Evolutionary conservation across 345 rosid genomes (phyloP).

Genomic region (Gossypium raimondii): DNA sequence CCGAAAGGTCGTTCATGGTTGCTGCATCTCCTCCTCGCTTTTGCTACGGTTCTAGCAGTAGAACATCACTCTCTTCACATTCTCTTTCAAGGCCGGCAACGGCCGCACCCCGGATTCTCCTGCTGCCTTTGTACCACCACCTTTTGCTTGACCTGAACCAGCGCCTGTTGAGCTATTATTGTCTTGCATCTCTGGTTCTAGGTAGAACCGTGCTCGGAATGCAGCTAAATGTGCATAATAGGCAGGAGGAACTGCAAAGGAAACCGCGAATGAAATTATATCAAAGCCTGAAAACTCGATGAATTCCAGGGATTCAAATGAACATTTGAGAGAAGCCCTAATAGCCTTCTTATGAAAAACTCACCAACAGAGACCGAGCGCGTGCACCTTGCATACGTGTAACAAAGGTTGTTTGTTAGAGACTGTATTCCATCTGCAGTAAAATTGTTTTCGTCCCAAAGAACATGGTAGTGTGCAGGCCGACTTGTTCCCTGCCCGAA

Average conservation of each 20-base stretch:
- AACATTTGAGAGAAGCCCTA: too few species aligned
- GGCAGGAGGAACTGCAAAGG: constrained; percentile 83
- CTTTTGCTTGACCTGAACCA: constrained; percentile 5
- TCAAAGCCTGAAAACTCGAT: too few species aligned
- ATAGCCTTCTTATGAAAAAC: neutral
- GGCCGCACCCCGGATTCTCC: constrained; percentile 75
- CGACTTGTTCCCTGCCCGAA: constrained; percentile 85
- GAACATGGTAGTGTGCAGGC: constrained; percentile 98
- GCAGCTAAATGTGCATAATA: constrained; percentile 98
- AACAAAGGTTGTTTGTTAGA: constrained; percentile 94
- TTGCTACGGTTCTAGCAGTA: constrained; percentile 49
- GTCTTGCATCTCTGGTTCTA: constrained; percentile 89
- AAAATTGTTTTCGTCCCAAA: constrained; percentile 98
- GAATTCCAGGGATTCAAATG: too few species aligned
- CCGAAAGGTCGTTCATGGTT: neutral
- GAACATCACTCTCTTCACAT: constrained; percentile 97
- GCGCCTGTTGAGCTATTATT: constrained; percentile 42
- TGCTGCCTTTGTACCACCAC: constrained; percentile 23
- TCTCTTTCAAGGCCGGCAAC: constrained; percentile 92
- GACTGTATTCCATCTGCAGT: constrained; percentile 98
- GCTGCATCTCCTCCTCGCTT: neutral
- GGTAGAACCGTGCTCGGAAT: constrained; percentile 91
- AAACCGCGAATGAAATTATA: neutral
- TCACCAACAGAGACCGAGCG: constrained; percentile 93
- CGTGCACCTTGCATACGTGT: constrained; percentile 97